Conservation (phyloP, 805 yeast species). For the Ogataea thermomethanolica region DNA sequence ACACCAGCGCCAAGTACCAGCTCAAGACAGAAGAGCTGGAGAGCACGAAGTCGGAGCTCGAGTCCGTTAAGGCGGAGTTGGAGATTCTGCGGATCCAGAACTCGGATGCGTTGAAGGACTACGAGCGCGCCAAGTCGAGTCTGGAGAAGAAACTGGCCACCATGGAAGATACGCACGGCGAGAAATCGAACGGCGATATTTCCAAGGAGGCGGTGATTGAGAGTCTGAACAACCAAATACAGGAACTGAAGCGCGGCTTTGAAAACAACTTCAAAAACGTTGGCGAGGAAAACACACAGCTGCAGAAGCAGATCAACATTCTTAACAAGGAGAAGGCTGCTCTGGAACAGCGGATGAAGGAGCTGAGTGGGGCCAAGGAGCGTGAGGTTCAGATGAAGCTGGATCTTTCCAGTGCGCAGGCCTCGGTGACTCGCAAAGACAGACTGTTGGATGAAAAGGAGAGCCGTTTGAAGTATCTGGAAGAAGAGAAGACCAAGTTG, state of each 20-base stretch:
- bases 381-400: slow-evolving; percentile 45
- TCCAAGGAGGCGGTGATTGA: slow-evolving; percentile 19
- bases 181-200: neutral
- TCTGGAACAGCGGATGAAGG: slow-evolving; percentile 28
- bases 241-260: slow-evolving; percentile 17
- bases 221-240: slow-evolving; percentile 16
- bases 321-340: slow-evolving; percentile 37
- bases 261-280: slow-evolving; percentile 25
- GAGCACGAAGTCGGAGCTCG: slow-evolving; percentile 17
- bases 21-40: slow-evolving; percentile 5
- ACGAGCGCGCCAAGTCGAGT: slow-evolving; percentile 29
- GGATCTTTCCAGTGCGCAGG: slow-evolving; percentile 45
- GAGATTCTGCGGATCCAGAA: slow-evolving; percentile 36
- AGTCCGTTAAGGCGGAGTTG: slow-evolving; percentile 18
- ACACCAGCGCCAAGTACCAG: neutral
- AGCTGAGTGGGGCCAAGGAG: slow-evolving; percentile 38
- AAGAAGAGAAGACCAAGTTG: slow-evolving; percentile 38
- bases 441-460: slow-evolving; percentile 38
- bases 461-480: slow-evolving; percentile 34
- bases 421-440: slow-evolving; percentile 45
- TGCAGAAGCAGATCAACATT: slow-evolving; percentile 28
- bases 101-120: slow-evolving; percentile 34
- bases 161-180: slow-evolving; percentile 8
- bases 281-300: slow-evolving; percentile 28
- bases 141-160: slow-evolving; percentile 25